phyloP scores from a whole-genome alignment of 306 rosid genomes.

The Corylus avellana region DNA sequence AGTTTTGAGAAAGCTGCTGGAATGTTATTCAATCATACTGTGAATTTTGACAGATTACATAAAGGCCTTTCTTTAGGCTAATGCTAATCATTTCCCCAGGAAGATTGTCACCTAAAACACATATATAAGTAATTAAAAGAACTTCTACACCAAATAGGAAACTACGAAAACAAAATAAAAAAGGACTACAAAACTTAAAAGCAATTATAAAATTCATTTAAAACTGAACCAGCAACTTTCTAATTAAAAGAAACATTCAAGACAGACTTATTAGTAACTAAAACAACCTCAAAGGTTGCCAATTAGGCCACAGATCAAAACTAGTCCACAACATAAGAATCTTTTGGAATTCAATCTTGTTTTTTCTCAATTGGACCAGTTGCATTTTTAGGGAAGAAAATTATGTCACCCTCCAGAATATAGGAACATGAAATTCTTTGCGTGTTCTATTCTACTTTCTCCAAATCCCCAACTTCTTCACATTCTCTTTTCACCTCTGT shows the following conservation, averaged over 20 bases:
- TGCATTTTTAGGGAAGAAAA: background rate
- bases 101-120: background rate
- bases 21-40: background rate
- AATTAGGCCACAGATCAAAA: background rate
- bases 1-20: background rate
- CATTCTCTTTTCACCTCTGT: background rate
- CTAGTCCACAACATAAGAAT: background rate
- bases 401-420: conserved; percentile 14
- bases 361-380: background rate
- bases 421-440: background rate
- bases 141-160: too few relatives aligned
- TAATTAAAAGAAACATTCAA: too few relatives aligned
- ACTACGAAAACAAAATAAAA: too few relatives aligned
- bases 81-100: background rate
- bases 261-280: background rate
- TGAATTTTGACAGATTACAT: background rate
- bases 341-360: background rate
- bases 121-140: background rate
- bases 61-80: background rate
- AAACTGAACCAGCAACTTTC: background rate
- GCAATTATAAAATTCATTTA: too few relatives aligned
- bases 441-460: background rate
- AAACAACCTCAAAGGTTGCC: background rate
- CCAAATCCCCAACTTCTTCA: background rate
- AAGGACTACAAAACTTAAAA: too few relatives aligned